Evolutionary conservation across 768 basidiomycete species (phyloP).

Genomic region (Leccinum uliginosum): DNA sequence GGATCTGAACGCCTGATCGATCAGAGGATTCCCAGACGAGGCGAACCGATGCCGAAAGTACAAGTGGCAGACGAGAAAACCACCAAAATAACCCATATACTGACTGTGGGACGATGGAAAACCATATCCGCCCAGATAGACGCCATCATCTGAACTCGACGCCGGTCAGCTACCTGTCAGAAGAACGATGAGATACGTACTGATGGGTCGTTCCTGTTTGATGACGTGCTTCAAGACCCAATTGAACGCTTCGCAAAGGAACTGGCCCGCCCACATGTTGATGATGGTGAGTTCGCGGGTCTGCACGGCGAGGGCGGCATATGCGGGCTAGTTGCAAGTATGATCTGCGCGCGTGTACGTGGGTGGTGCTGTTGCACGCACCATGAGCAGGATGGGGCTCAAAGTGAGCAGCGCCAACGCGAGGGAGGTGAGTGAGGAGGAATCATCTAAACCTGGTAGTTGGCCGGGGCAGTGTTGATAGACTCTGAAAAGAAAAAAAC

Average conservation of each 20-base stretch:
- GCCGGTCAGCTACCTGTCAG: slow-evolving; percentile 1
- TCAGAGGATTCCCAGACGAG: slow-evolving; percentile 42
- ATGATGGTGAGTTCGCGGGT: slow-evolving; percentile 78
- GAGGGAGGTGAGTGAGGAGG: slow-evolving; percentile 52
- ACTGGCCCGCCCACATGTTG: slow-evolving; percentile 80
- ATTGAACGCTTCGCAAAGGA: slow-evolving; percentile 68
- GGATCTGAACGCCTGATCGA: slow-evolving; percentile 51
- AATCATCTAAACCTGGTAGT: slow-evolving; percentile 49
- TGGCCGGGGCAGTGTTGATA: slow-evolving; percentile 1
- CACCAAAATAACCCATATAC: slow-evolving; percentile 83
- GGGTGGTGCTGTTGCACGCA: slow-evolving; percentile 24
- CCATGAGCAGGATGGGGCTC: slow-evolving; percentile 71
- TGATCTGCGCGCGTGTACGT: not conserved
- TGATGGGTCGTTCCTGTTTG: slow-evolving; percentile 63
- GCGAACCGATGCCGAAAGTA: slow-evolving; percentile 64
- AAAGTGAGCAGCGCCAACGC: slow-evolving; percentile 60
- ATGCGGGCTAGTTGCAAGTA: slow-evolving; percentile 55
- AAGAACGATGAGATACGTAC: slow-evolving; percentile 35
- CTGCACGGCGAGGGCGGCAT: slow-evolving; percentile 68
- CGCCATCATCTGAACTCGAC: slow-evolving; percentile 8
- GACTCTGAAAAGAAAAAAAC: slow-evolving; percentile 12
- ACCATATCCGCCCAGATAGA: slow-evolving; percentile 60
- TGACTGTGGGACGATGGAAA: slow-evolving; percentile 90
- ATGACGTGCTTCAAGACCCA: slow-evolving; percentile 61
- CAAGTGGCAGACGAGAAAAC: slow-evolving; percentile 73